These are phyloP conservation scores for Tolypocladium cylindrosporum DNA, from an alignment of 2,329 filamentous ascomycete species.

Conservation along the genomic window DNA sequence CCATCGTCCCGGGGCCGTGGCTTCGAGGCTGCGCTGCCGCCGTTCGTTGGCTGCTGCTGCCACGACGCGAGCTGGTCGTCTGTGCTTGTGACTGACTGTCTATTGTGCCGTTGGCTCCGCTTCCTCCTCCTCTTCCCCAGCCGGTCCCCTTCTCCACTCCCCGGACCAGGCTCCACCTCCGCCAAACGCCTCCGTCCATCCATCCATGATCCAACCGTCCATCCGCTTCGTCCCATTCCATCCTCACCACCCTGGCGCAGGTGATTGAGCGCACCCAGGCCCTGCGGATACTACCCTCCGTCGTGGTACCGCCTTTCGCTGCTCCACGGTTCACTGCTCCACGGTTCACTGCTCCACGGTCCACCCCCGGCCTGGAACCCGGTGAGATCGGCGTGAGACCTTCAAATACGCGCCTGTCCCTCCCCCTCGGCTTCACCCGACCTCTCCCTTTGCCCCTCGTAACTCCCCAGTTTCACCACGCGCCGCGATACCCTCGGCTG, in stretches of 20 bases:
- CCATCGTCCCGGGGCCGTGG: background rate
- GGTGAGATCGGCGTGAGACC: background rate
- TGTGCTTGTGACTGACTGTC: background rate
- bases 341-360: background rate
- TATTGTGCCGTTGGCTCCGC: background rate
- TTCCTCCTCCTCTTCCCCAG: background rate
- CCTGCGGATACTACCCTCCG: constrained; percentile 8
- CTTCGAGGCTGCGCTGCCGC: too few relatives aligned
- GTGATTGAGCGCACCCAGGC: background rate
- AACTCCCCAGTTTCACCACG: background rate
- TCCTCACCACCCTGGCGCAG: background rate
- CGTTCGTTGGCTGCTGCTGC: too few relatives aligned
- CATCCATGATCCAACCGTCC: constrained; percentile 2
- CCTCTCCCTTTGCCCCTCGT: background rate
- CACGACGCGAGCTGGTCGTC: background rate
- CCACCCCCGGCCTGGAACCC: background rate
- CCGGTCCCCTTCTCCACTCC: background rate
- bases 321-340: background rate
- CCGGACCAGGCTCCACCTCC: background rate
- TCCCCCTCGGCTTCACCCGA: background rate
- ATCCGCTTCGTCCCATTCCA: constrained; percentile 3
- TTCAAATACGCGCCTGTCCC: background rate
- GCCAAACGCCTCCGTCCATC: constrained; percentile 3
- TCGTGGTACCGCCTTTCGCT: background rate
- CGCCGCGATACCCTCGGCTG: background rate